phyloP scores from a whole-genome alignment of 148 eudicot genomes.

The Rhododendron williamsianum region DNA sequence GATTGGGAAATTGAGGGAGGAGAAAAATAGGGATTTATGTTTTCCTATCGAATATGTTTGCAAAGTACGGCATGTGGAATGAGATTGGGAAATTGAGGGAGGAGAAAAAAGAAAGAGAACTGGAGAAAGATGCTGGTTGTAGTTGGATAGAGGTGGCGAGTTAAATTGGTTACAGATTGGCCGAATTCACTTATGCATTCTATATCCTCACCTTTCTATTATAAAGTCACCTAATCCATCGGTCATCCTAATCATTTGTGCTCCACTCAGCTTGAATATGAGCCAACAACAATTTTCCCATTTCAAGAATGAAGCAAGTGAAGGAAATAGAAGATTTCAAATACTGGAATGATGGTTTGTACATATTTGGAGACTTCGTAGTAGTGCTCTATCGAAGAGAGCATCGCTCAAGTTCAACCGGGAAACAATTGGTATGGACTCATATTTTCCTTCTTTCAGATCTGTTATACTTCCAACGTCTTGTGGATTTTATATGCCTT shows the following conservation, averaged over 20 bases:
- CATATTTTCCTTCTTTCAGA: not conserved
- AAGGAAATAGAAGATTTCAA: not conserved
- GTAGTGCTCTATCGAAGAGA: not conserved
- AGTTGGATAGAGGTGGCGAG: conserved; percentile 46
- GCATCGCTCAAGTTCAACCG: not conserved
- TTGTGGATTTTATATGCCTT: too few relatives aligned
- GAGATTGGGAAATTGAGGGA: conserved; percentile 48
- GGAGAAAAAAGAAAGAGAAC: conserved; percentile 41
- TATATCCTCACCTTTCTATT: not conserved
- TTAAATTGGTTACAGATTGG: conserved; percentile 1
- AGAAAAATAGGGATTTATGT: conserved; percentile 55
- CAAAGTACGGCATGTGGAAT: conserved; percentile 55
- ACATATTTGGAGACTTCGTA: not conserved
- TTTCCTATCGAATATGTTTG: conserved; percentile 56
- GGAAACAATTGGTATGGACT: not conserved
- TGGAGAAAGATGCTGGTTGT: conserved; percentile 65
- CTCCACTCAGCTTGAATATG: not conserved
- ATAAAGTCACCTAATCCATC: not conserved
- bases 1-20: conserved; percentile 39
- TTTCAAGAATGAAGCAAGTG: not conserved
- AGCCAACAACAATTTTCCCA: not conserved
- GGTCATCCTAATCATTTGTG: not conserved
- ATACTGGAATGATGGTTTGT: not conserved
- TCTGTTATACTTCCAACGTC: not conserved
- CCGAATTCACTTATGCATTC: not conserved